Evolutionary conservation across 1,284 basidiomycete genomes (phyloP).

Genomic region (Ustilago shanxiensis): DNA sequence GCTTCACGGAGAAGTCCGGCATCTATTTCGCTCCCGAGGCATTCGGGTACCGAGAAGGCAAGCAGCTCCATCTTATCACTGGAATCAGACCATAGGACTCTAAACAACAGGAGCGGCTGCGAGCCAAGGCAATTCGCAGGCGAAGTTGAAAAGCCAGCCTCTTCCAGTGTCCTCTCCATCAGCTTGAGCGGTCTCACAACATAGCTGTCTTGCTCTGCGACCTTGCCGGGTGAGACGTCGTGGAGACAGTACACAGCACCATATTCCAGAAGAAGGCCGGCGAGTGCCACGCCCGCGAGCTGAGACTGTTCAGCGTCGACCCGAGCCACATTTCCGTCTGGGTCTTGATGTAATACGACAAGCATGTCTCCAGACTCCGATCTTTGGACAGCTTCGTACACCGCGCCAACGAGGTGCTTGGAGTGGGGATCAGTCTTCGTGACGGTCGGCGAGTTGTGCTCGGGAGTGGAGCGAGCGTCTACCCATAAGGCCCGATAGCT

Average conservation of each 20-base stretch:
- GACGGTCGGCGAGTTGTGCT: conserved; percentile 13
- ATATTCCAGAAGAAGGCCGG: conserved; percentile 35
- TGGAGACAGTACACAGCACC: conserved; percentile 32
- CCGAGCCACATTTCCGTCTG: neutral
- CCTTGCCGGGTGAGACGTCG: neutral
- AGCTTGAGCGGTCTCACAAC: conserved; percentile 3
- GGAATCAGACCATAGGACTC: conserved; percentile 8
- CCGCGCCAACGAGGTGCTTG: conserved; percentile 4
- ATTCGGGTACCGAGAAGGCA: conserved; percentile 30
- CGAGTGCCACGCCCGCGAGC: conserved; percentile 30
- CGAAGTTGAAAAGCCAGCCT: conserved; percentile 14
- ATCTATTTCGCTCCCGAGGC: neutral
- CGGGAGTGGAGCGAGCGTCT: conserved; percentile 8
- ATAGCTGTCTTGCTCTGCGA: neutral
- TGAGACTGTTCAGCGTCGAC: neutral
- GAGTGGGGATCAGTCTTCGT: conserved; percentile 16
- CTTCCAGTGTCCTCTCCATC: neutral
- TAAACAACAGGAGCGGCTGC: conserved; percentile 20
- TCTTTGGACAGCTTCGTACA: neutral
- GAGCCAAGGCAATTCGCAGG: conserved; percentile 26
- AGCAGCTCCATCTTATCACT: conserved; percentile 12
- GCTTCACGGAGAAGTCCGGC: neutral
- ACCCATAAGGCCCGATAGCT: conserved; percentile 12
- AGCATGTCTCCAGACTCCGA: conserved; percentile 3
- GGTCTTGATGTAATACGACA: neutral